Percentiles rank a stretch among this genome's conserved stretches.
These are phyloP conservation scores for Diddensiella transvaalensis DNA, from an alignment of 805 yeast genomes.

Conservation along the genomic window DNA sequence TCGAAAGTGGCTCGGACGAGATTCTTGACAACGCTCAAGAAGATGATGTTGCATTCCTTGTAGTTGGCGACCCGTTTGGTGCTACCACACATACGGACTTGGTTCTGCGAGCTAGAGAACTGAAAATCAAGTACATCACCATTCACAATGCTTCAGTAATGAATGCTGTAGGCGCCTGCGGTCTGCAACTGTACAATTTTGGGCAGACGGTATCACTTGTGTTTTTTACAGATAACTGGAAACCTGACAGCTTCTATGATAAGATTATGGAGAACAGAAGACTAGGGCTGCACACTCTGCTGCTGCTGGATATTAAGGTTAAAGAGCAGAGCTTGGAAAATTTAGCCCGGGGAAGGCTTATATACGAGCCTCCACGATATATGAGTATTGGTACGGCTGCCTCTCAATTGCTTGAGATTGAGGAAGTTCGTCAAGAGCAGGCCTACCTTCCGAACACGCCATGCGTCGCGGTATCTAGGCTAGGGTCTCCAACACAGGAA, in stretches of 20 bases:
- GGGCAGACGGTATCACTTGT: conserved; percentile 98
- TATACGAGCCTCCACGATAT: conserved; percentile 95
- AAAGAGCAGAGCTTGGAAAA: conserved; percentile 95
- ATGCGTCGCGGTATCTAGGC: conserved; percentile 86
- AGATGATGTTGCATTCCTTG: conserved; percentile 89
- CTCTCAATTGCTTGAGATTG: conserved; percentile 80
- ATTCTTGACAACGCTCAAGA: conserved; percentile 72
- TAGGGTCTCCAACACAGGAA: conserved; percentile 80
- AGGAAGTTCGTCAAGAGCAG: conserved; percentile 66
- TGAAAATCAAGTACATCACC: conserved; percentile 70
- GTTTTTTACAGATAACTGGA: conserved; percentile 92
- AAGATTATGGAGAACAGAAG: conserved; percentile 85
- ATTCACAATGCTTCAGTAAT: conserved; percentile 95
- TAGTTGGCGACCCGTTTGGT: conserved; percentile 97
- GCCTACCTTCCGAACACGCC: conserved; percentile 88
- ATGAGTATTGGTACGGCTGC: conserved; percentile 92
- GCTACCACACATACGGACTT: conserved; percentile 98
- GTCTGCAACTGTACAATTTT: conserved; percentile 87
- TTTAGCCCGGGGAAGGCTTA: conserved; percentile 85
- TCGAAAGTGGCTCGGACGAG: conserved; percentile 81
- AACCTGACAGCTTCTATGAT: conserved; percentile 91
- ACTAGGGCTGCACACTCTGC: conserved; percentile 87
- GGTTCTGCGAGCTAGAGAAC: conserved; percentile 84
- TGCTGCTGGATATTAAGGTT: conserved; percentile 88
- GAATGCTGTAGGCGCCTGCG: conserved; percentile 99